Evolutionary conservation across 345 rosid species (phyloP).

Genomic region (Boechera retrofracta): DNA sequence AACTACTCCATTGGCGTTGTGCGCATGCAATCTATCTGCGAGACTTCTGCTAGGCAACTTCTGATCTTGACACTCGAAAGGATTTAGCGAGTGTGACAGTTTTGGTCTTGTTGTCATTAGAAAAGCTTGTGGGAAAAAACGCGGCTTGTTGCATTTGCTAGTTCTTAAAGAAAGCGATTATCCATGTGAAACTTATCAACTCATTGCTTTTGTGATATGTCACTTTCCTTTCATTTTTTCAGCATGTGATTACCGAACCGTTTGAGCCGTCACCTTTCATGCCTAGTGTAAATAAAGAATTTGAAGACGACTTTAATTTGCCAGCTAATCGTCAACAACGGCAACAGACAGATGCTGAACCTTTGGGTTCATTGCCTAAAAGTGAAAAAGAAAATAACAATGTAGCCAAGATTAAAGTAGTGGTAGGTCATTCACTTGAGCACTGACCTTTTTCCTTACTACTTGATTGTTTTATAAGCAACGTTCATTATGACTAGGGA

Average conservation of each 20-base stretch:
- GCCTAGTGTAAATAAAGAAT: slow-evolving; percentile 68
- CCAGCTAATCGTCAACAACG: slow-evolving; percentile 54
- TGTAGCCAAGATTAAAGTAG: slow-evolving; percentile 98
- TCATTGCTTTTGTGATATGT: slow-evolving; percentile 32
- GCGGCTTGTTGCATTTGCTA: slow-evolving; percentile 18
- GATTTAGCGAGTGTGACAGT: slow-evolving; percentile 19
- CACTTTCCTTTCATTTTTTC: slow-evolving; percentile 39
- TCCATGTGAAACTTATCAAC: slow-evolving; percentile 20
- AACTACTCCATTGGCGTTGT: slow-evolving; percentile 16
- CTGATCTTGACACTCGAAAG: slow-evolving; percentile 9
- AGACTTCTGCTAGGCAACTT: slow-evolving; percentile 3
- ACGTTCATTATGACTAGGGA: slow-evolving; percentile 1
- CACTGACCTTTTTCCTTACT: slow-evolving; percentile 17
- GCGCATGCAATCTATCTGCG: slow-evolving; percentile 19
- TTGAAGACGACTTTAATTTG: slow-evolving; percentile 67
- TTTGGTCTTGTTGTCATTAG: slow-evolving; percentile 16
- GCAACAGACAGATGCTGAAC: slow-evolving; percentile 64
- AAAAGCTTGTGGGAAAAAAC: neutral
- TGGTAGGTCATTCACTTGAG: slow-evolving; percentile 63
- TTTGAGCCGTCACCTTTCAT: slow-evolving; percentile 91
- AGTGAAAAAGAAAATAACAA: slow-evolving; percentile 82
- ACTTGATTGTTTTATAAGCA: slow-evolving; percentile 22
- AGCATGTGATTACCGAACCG: slow-evolving; percentile 92
- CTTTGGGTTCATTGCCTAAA: slow-evolving; percentile 48
- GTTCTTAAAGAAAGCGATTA: slow-evolving; percentile 6